Evolutionary conservation across 2,329 filamentous ascomycete genomes (phyloP).

Genomic region (Penicillium glabrum): DNA sequence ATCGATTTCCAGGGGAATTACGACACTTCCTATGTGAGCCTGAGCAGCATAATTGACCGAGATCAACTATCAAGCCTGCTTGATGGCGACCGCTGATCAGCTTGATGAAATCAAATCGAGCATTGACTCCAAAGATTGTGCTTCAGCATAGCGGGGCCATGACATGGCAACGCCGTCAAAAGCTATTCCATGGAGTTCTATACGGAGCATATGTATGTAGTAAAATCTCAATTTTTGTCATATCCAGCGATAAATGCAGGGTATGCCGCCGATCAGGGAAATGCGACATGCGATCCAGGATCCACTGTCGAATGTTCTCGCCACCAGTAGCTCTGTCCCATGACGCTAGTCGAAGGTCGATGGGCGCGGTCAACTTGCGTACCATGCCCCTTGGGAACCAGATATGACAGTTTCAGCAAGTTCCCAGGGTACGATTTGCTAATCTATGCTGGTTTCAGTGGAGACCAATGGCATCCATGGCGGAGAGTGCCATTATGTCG

Average conservation of each 20-base stretch:
- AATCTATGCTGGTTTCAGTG: slow-evolving; percentile 1
- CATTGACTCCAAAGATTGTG: background rate
- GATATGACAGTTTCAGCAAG: background rate
- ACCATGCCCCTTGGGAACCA: background rate
- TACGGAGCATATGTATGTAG: background rate
- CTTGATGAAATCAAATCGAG: background rate
- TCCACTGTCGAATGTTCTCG: background rate
- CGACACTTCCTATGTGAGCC: background rate
- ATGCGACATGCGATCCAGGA: background rate
- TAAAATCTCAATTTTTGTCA: background rate
- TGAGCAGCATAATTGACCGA: background rate
- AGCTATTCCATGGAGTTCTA: background rate
- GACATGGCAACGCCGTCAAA: background rate
- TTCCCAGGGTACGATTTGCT: background rate
- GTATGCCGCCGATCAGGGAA: background rate
- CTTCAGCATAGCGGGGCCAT: background rate
- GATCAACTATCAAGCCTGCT: background rate
- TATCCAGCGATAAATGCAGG: background rate
- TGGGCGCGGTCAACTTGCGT: background rate
- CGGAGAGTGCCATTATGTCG: slow-evolving; percentile 12
- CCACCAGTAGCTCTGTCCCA: background rate
- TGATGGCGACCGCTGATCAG: background rate
- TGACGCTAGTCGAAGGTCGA: slow-evolving; percentile 2
- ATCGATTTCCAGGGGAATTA: background rate
- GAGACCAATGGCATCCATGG: slow-evolving; percentile 6